Evolutionary conservation across 192 early-diverging fungal genomes (phyloP).

Genomic region (Coemansia sp.): DNA sequence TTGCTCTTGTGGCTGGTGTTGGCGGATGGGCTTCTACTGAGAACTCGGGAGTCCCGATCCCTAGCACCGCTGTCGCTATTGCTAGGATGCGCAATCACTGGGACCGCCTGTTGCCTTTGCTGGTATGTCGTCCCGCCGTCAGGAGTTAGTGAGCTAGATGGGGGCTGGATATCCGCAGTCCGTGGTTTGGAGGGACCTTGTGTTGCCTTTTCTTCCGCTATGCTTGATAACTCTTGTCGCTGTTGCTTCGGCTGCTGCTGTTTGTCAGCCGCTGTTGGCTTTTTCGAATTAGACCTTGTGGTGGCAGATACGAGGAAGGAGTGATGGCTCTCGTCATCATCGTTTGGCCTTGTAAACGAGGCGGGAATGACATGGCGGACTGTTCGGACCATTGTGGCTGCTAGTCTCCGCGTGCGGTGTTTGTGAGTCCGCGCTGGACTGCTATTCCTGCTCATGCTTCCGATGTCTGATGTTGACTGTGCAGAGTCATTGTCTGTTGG

Average conservation of each 20-base stretch:
- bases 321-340: background rate
- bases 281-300: background rate
- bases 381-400: constrained; percentile 4
- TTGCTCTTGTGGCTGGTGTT: background rate
- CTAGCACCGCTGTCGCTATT: no score
- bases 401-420: background rate
- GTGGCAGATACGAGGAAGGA: background rate
- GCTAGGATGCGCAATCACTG: no score
- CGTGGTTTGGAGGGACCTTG: no score
- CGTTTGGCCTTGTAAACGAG: background rate
- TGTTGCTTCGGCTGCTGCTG: background rate
- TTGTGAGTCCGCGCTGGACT: background rate
- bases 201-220: background rate
- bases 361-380: constrained; percentile 2
- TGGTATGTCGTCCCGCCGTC: background rate
- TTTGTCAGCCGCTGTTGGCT: background rate
- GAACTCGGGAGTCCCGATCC: background rate
- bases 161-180: no score
- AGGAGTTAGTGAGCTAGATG: background rate
- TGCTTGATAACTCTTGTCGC: background rate
- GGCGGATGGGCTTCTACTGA: background rate
- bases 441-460: background rate
- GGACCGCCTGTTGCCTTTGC: no score
- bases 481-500: background rate
- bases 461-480: background rate